phyloP scores from a whole-genome alignment of 495 filamentous ascomycete genomes.

The Cudoniella acicularis region DNA sequence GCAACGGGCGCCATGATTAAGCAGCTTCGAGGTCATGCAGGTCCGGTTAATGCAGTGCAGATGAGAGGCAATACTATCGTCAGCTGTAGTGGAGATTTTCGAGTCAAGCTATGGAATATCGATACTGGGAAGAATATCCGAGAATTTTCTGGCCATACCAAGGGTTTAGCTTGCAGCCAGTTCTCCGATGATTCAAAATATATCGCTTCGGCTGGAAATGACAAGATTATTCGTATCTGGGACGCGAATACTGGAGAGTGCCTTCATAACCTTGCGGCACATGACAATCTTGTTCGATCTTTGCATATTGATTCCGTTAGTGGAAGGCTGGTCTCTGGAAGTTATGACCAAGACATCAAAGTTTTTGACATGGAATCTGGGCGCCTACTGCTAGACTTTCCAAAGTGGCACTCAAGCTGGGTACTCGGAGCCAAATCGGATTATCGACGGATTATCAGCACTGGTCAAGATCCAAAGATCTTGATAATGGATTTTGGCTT shows the following conservation, averaged over 20 bases:
- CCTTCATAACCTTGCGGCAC: constrained; percentile 70
- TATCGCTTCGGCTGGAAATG: constrained; percentile 90
- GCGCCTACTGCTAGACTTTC: constrained; percentile 67
- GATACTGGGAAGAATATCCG: constrained; percentile 78
- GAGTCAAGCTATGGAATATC: constrained; percentile 93
- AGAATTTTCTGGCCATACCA: constrained; percentile 80
- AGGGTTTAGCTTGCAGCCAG: constrained; percentile 91
- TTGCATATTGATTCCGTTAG: constrained; percentile 83
- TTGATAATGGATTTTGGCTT: constrained; percentile 86
- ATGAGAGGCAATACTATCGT: constrained; percentile 88
- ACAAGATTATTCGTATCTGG: constrained; percentile 90
- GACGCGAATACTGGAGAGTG: constrained; percentile 86
- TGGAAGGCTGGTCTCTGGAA: constrained; percentile 80
- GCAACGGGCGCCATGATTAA: constrained; percentile 66
- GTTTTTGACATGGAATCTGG: constrained; percentile 82
- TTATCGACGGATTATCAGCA: constrained; percentile 87
- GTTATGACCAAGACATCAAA: constrained; percentile 91
- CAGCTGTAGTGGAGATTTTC: constrained; percentile 87
- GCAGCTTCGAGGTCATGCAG: constrained; percentile 75
- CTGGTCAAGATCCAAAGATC: constrained; percentile 86
- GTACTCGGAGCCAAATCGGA: constrained; percentile 93
- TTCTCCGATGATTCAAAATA: constrained; percentile 87
- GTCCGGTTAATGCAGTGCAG: constrained; percentile 94
- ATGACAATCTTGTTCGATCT: constrained; percentile 77
- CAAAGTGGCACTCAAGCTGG: constrained; percentile 92